Percentiles rank a stretch among this genome's conserved stretches.
phyloP scores from a whole-genome alignment of 805 yeast genomes.

The Candida caryicola region DNA sequence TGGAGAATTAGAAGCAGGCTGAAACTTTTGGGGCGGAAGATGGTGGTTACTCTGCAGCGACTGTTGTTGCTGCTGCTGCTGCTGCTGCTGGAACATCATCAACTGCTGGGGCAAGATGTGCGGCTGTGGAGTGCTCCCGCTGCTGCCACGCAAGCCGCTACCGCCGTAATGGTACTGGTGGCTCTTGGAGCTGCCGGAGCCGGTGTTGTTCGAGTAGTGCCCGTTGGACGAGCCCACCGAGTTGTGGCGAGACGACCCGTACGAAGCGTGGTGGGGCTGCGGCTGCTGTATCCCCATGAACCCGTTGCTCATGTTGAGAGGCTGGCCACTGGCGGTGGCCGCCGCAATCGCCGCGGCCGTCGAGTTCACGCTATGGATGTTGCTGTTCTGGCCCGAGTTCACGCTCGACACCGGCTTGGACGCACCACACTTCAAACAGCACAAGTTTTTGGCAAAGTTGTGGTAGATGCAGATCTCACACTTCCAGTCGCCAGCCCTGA shows the following conservation, averaged over 20 bases:
- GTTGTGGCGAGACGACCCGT: constrained; percentile 9
- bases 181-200: constrained; percentile 14
- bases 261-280: constrained; percentile 26
- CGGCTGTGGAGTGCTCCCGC: constrained; percentile 18
- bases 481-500: constrained; percentile 97
- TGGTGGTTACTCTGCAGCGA: constrained; percentile 10
- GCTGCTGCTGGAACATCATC: constrained; percentile 19
- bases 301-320: constrained; percentile 33
- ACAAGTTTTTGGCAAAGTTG: constrained; percentile 86
- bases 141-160: constrained; percentile 13
- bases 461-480: constrained; percentile 86
- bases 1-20: constrained; percentile 22
- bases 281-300: constrained; percentile 35
- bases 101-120: constrained; percentile 20
- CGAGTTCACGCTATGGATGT: constrained; percentile 35
- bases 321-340: constrained; percentile 47
- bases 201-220: constrained; percentile 8
- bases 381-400: constrained; percentile 12
- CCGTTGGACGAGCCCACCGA: constrained; percentile 8
- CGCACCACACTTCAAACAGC: constrained; percentile 86
- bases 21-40: constrained; percentile 16
- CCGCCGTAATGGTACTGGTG: constrained; percentile 16
- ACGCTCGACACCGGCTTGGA: constrained; percentile 46
- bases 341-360: constrained; percentile 49
- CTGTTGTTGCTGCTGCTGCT: constrained; percentile 12